A percentile compares a stretch with the other conserved stretches of the same genome.
phyloP scores from a whole-genome alignment of 1,139 yeast genomes.

The Protomyces inouyei region DNA sequence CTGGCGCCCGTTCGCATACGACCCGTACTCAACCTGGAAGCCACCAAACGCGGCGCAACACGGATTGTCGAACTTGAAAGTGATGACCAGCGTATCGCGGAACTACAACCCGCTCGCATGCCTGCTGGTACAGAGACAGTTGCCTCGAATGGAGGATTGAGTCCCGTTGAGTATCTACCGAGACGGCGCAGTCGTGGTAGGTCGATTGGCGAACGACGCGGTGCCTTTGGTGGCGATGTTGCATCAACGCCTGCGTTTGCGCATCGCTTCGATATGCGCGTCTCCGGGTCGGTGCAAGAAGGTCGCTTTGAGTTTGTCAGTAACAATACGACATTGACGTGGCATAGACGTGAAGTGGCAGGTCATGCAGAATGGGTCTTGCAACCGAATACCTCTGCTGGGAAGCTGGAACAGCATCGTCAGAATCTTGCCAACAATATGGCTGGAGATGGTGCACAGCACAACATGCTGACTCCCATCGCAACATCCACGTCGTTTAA shows the following conservation, averaged over 20 bases:
- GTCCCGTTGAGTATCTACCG: neutral
- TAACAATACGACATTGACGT: neutral
- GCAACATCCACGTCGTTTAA: neutral
- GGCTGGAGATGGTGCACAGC: neutral
- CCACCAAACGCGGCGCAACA: slow-evolving; percentile 6
- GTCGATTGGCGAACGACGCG: slow-evolving; percentile 10
- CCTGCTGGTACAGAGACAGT: neutral
- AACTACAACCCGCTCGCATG: neutral
- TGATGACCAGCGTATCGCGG: slow-evolving; percentile 17
- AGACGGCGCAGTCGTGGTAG: slow-evolving; percentile 4
- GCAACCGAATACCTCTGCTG: neutral
- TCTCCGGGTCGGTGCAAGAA: neutral
- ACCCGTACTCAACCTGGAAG: slow-evolving; percentile 20
- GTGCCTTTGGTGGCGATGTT: neutral
- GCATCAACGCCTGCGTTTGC: neutral
- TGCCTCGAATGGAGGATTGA: neutral
- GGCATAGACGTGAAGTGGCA: neutral
- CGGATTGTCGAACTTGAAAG: slow-evolving; percentile 19
- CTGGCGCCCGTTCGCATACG: slow-evolving; percentile 7
- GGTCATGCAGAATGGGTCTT: neutral
- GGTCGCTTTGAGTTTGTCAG: neutral
- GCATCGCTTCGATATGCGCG: neutral
- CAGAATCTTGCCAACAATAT: neutral
- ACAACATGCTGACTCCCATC: neutral
- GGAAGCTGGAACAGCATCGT: neutral